Conservation (phyloP, 495 filamentous ascomycete species). For the Durotheca rogersii region DNA sequence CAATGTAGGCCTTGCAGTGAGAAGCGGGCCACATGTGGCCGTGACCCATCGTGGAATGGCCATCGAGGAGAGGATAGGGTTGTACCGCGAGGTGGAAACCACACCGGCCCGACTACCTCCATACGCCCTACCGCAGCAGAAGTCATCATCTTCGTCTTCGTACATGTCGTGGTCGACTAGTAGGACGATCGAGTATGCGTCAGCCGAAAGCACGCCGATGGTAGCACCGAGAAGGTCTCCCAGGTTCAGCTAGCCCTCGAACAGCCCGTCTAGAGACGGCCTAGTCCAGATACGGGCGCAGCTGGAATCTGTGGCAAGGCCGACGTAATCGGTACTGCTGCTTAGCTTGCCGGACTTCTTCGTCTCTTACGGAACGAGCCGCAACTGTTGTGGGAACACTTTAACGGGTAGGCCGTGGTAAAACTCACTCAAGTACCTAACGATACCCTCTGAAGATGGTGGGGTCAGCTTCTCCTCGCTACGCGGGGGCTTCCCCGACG, state of each 20-base stretch:
- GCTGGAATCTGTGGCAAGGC: conserved; percentile 40
- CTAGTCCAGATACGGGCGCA: conserved; percentile 58
- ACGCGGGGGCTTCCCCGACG: background rate
- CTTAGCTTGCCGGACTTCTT: conserved; percentile 19
- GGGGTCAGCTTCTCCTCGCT: background rate
- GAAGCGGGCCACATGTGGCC: conserved; percentile 63
- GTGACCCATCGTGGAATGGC: conserved; percentile 43
- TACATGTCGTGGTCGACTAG: conserved; percentile 64
- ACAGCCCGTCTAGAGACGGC: conserved; percentile 48
- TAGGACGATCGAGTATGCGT: conserved; percentile 62
- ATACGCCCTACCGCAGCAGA: conserved; percentile 67
- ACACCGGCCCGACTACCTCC: conserved; percentile 61
- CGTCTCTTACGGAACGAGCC: conserved; percentile 45
- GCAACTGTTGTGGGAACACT: conserved; percentile 35
- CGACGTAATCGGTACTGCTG: conserved; percentile 37
- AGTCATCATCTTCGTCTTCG: conserved; percentile 66
- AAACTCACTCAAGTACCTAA: conserved; percentile 59
- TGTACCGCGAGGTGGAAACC: conserved; percentile 60
- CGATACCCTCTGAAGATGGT: conserved; percentile 40
- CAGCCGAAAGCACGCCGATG: conserved; percentile 54
- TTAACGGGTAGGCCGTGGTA: conserved; percentile 61
- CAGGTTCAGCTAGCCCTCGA: conserved; percentile 58
- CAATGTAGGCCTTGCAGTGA: conserved; percentile 57
- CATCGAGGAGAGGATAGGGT: conserved; percentile 54
- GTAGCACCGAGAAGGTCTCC: conserved; percentile 63